Conservation (phyloP, 2,329 filamentous ascomycete genomes). For the Macrophomina phaseolina region DNA sequence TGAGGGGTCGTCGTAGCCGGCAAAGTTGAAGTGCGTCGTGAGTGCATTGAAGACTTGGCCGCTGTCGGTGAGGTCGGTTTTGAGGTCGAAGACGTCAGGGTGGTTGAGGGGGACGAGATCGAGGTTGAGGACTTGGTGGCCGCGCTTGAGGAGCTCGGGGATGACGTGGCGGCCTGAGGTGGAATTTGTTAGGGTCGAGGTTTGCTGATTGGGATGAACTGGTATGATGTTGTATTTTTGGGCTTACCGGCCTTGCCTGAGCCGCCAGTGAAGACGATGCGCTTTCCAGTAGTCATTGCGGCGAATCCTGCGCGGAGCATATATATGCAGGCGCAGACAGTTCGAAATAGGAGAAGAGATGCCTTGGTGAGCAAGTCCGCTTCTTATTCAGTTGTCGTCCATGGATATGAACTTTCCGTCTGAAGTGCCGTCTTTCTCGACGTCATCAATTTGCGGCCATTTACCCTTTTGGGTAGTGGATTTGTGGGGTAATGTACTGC, state of each 20-base stretch:
- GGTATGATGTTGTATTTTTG: background rate
- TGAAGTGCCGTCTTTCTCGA: slow-evolving; percentile 6
- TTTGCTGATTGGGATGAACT: background rate
- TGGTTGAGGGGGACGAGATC: slow-evolving; percentile 57
- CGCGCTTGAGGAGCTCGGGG: slow-evolving; percentile 56
- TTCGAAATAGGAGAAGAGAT: too few relatives aligned
- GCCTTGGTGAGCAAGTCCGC: background rate
- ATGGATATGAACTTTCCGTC: background rate
- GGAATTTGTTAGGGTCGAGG: background rate
- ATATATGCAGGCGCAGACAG: background rate
- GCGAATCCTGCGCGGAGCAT: background rate
- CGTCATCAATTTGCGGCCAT: background rate
- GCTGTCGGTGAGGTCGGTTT: slow-evolving; percentile 60
- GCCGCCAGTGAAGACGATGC: slow-evolving; percentile 61
- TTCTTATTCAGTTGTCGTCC: background rate
- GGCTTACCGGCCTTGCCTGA: slow-evolving; percentile 52
- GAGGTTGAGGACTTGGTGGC: slow-evolving; percentile 62
- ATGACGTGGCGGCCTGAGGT: slow-evolving; percentile 58
- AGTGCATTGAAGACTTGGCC: slow-evolving; percentile 64
- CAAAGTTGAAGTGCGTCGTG: slow-evolving; percentile 62
- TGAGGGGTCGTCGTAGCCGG: slow-evolving; percentile 52
- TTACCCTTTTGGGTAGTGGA: background rate
- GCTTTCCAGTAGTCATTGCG: slow-evolving; percentile 36
- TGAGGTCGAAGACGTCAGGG: slow-evolving; percentile 59
- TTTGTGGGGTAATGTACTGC: background rate